Evolutionary conservation across 176 grass and related monocot genomes (phyloP).

Genomic region (Eleusine indica): DNA sequence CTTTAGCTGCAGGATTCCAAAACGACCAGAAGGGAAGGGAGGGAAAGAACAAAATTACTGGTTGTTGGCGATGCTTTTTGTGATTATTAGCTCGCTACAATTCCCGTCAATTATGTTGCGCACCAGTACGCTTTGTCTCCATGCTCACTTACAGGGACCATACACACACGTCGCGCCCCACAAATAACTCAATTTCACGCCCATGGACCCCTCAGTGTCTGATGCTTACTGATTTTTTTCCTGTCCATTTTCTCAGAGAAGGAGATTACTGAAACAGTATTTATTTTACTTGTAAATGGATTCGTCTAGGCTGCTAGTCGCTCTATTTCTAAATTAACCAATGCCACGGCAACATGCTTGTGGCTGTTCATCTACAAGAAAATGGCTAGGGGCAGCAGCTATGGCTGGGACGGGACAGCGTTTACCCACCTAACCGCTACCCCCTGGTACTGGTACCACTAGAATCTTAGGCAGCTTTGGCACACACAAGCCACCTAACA

Average conservation of each 20-base stretch:
- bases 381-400: not conserved
- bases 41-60: not conserved
- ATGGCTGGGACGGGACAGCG: constrained; percentile 12
- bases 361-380: constrained; percentile 4
- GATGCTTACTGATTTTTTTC: not conserved
- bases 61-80: not conserved
- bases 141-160: constrained; percentile 35
- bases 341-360: too few relatives aligned
- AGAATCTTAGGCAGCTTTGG: constrained; percentile 22
- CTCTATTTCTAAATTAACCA: too few relatives aligned
- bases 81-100: not conserved
- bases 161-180: constrained; percentile 11
- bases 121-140: constrained; percentile 20
- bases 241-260: not conserved
- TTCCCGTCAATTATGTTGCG: constrained; percentile 33
- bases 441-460: not conserved
- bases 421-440: constrained; percentile 2
- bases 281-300: too few relatives aligned
- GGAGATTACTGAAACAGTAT: too few relatives aligned
- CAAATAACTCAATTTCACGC: constrained; percentile 21
- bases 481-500: constrained; percentile 12
- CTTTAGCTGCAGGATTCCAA: not conserved
- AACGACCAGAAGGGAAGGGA: not conserved
- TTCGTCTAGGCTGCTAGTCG: too few relatives aligned
- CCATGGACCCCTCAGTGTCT: constrained; percentile 6